Evolutionary conservation across 2,329 filamentous ascomycete species (phyloP).

Genomic region (Teratosphaeria gauchensis): DNA sequence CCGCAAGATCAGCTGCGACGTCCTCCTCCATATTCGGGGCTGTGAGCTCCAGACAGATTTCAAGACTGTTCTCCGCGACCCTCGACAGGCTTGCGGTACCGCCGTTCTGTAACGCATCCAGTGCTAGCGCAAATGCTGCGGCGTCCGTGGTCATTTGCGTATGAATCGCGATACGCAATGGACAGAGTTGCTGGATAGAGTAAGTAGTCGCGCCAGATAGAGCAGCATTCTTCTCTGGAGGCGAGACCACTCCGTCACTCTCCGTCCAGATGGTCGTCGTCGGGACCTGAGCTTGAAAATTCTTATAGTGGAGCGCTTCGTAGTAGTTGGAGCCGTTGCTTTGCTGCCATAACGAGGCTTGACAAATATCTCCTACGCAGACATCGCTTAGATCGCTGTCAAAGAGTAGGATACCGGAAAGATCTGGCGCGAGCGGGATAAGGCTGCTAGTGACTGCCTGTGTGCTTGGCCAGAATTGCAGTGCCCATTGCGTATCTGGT

Average conservation of each 20-base stretch:
- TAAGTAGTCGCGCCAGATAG: constrained; percentile 19
- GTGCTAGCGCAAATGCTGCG: constrained; percentile 19
- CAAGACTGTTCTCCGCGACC: constrained; percentile 4
- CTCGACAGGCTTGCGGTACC: constrained; percentile 15
- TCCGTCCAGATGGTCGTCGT: constrained; percentile 21
- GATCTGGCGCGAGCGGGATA: constrained; percentile 21
- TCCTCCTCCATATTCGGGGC: constrained; percentile 15
- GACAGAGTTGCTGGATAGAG: constrained; percentile 18
- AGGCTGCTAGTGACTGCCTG: constrained; percentile 15
- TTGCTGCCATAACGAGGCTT: constrained; percentile 23
- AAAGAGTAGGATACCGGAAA: constrained; percentile 18
- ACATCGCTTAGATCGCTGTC: constrained; percentile 12
- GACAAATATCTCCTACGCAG: constrained; percentile 18
- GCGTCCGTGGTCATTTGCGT: constrained; percentile 19
- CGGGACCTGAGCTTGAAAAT: constrained; percentile 18
- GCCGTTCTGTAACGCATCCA: constrained; percentile 21
- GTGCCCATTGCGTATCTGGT: constrained; percentile 23
- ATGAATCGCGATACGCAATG: constrained; percentile 14
- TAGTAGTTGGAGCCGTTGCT: constrained; percentile 20
- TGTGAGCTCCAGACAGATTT: constrained; percentile 11
- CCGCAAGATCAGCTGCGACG: constrained; percentile 9
- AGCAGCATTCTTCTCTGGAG: constrained; percentile 17
- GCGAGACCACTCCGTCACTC: constrained; percentile 20
- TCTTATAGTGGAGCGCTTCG: constrained; percentile 14
- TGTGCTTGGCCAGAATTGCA: constrained; percentile 24